phyloP scores from a whole-genome alignment of 2,329 filamentous ascomycete species.

The Ilyonectria robusta region DNA sequence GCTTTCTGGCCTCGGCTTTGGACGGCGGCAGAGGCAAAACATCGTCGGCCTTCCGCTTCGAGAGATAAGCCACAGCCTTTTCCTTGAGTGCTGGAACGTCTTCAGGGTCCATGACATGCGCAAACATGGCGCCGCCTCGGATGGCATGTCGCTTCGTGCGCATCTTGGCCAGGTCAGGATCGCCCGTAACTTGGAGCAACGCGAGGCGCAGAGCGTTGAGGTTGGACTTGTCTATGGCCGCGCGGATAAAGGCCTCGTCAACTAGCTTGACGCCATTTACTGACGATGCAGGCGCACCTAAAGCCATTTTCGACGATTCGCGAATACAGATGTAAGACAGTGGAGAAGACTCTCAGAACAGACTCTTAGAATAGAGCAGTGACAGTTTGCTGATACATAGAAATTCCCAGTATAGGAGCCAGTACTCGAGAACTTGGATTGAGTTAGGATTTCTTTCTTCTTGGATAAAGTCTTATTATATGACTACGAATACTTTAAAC shows the following conservation, averaged over 20 bases:
- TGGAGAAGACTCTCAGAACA: too few species aligned
- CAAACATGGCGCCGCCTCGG: slow-evolving; percentile 20
- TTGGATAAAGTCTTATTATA: too few species aligned
- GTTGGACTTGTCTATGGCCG: slow-evolving; percentile 14
- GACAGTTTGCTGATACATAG: too few species aligned
- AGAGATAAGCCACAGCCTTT: slow-evolving; percentile 15
- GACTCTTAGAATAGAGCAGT: too few species aligned
- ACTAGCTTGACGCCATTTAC: slow-evolving; percentile 2
- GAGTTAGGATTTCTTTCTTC: too few species aligned
- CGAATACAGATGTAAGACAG: too few species aligned
- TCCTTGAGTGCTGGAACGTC: slow-evolving; percentile 7
- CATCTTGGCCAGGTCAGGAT: slow-evolving; percentile 21
- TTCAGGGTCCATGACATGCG: slow-evolving; percentile 7
- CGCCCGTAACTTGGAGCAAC: slow-evolving; percentile 8
- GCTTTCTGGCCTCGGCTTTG: slow-evolving; percentile 8
- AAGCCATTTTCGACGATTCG: background rate
- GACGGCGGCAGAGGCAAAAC: slow-evolving; percentile 5
- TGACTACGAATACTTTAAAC: too few species aligned
- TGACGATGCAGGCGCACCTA: background rate
- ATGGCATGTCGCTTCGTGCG: slow-evolving; percentile 3
- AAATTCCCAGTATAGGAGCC: too few species aligned
- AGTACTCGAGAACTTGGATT: too few species aligned
- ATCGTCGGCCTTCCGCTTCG: background rate
- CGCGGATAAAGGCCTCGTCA: slow-evolving; percentile 6
- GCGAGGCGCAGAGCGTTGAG: slow-evolving; percentile 19